These are phyloP conservation scores for Crithidia fasciculata DNA, from an alignment of 208 protist species.

Conservation along the genomic window DNA sequence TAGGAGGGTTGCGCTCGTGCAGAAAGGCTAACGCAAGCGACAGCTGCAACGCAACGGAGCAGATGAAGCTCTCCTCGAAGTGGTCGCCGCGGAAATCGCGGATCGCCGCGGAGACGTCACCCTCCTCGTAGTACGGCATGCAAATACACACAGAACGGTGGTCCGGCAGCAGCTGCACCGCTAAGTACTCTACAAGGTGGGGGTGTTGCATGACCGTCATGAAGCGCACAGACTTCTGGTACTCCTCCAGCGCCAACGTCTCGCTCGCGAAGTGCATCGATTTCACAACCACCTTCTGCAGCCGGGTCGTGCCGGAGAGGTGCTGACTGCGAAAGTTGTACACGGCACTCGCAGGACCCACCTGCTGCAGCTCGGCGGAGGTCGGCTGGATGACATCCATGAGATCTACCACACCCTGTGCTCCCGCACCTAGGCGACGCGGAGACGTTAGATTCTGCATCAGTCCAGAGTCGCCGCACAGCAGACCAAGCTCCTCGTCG, in stretches of 20 bases:
- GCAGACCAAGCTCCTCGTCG: constrained; percentile 49
- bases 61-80: constrained; percentile 62
- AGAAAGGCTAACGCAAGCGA: constrained; percentile 58
- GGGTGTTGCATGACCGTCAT: constrained; percentile 66
- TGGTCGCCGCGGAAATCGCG: constrained; percentile 41
- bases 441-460: constrained; percentile 44
- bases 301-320: constrained; percentile 18
- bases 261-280: constrained; percentile 45
- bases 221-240: constrained; percentile 77
- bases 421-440: constrained; percentile 57
- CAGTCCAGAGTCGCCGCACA: constrained; percentile 75
- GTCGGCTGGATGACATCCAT: constrained; percentile 45
- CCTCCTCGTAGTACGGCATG: constrained; percentile 82
- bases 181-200: constrained; percentile 79
- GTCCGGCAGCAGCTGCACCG: constrained; percentile 64
- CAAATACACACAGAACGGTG: constrained; percentile 53
- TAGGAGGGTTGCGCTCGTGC: constrained; percentile 78
- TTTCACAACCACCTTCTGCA: constrained; percentile 66
- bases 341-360: constrained; percentile 27
- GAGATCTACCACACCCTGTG: constrained; percentile 66
- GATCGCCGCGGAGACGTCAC: constrained; percentile 61
- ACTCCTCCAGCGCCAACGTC: constrained; percentile 40
- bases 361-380: constrained; percentile 31
- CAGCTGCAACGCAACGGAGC: constrained; percentile 69
- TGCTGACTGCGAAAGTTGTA: constrained; percentile 40